Percentiles rank a stretch among this genome's conserved stretches.
phyloP scores from a whole-genome alignment of 106 monocot genomes.

The Platanthera zijinensis region DNA sequence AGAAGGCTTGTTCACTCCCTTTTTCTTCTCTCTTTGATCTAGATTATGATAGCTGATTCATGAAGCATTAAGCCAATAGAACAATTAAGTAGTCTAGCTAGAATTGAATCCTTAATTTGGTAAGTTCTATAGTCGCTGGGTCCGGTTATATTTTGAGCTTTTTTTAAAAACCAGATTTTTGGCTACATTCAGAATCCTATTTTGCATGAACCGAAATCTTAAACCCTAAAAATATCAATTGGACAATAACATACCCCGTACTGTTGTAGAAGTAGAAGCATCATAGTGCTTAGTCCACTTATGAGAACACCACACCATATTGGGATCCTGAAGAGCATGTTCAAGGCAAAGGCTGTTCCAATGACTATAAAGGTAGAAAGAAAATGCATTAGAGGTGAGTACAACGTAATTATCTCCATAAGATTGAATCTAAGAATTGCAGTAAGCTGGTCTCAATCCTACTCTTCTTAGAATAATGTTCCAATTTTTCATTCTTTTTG shows the following conservation, averaged over 20 bases:
- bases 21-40: no score
- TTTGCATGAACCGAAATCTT: not conserved
- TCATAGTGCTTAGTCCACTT: constrained; percentile 77
- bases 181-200: not conserved
- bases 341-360: constrained; percentile 94
- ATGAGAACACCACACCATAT: constrained; percentile 94
- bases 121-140: not conserved
- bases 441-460: no score
- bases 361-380: constrained; percentile 51
- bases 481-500: no score
- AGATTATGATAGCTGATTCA: no score
- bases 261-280: constrained; percentile 81
- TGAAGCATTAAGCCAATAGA: not conserved
- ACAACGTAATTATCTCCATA: not conserved
- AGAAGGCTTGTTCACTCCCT: not conserved
- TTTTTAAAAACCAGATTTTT: not conserved
- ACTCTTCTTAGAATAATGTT: no score
- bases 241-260: constrained; percentile 68
- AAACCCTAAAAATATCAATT: not conserved
- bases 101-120: not conserved
- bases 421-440: not conserved
- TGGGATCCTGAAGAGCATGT: constrained; percentile 80
- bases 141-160: not conserved
- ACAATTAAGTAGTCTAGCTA: not conserved
- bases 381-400: not conserved